Evolutionary conservation across 352 stramenopile genomes (phyloP), one percentile per base, ranked within the genome.

Genomic region (Globisporangium okanoganense): DNA sequence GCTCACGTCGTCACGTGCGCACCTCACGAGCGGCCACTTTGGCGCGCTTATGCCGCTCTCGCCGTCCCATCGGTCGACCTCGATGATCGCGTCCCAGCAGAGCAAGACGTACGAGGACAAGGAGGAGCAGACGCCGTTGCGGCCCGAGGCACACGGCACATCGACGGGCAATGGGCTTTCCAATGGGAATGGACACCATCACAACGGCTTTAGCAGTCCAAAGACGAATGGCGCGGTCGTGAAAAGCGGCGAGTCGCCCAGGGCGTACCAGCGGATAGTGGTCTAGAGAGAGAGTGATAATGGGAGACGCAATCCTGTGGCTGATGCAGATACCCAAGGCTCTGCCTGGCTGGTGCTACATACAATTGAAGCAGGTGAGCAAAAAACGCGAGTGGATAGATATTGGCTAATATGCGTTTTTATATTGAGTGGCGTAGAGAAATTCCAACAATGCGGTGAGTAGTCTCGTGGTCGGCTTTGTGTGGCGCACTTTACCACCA

Each of bases 41-140:
- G 83, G 82, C 1, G 82, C 82, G 1, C 73, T 94, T 40, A 92
- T 94, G 81, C 85, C 85, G 44, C 71, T 94, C 8, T 92, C 82
- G 18, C 85, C 85, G 1, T 72, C 78, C 40, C 72, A 78, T 61
- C 75, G 71, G 0, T 75, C 73, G 38, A 53, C 70, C 27, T 80
- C 72, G 14, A 48, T 79, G 20, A 52, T 79, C 14, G 59, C 73
- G 33, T 58, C 71, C 5, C 61, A 75, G 41, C 72, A 66, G 22
- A 87, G 79, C 71, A 70, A 72, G 40, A 61, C 44, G 25, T 62
- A 44, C 24, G 74, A 88, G 35, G 70, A 75, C 1, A 73, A 70
- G 49, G 77, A 87, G 22, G 77, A 84, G 51, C 65, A 68, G 57
- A 83, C 68, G 22, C 67, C 72, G 8, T 43, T 87, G 50, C 70